Percentiles rank a stretch among this genome's conserved stretches.
Evolutionary conservation across 192 early-diverging fungal species (phyloP).

Genomic region (Rhizophagus prolifer): DNA sequence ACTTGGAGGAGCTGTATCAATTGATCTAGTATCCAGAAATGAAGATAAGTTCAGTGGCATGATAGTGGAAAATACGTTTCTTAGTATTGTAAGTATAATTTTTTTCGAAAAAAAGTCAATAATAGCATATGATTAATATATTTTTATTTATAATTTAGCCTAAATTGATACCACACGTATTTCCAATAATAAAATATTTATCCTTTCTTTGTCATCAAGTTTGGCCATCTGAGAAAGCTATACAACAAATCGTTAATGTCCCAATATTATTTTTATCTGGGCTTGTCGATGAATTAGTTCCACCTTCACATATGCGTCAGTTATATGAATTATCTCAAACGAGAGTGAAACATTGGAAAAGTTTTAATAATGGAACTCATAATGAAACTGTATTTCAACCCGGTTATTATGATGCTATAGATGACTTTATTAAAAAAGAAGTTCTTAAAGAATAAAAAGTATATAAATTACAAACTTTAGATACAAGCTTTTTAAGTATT

Average conservation of each 20-base stretch:
- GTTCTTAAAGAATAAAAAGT: neutral
- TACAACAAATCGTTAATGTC: conserved; percentile 60
- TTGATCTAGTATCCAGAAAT: conserved; percentile 79
- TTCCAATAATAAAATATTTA: conserved; percentile 72
- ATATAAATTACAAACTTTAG: neutral
- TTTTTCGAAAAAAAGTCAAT: neutral
- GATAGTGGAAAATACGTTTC: conserved; percentile 94
- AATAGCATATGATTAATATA: neutral
- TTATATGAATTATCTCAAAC: conserved; percentile 66
- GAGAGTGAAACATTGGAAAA: conserved; percentile 49
- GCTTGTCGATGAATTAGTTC: conserved; percentile 82
- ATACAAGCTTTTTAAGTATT: neutral
- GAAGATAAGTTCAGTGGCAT: conserved; percentile 75
- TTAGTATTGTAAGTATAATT: conserved; percentile 64
- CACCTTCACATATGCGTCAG: conserved; percentile 80
- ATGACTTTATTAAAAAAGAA: conserved; percentile 45
- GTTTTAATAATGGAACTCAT: conserved; percentile 84
- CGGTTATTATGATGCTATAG: conserved; percentile 81
- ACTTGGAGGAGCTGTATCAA: conserved; percentile 95
- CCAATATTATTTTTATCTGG: conserved; percentile 87
- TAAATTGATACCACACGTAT: conserved; percentile 81
- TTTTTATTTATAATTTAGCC: conserved; percentile 47
- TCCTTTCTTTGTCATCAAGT: conserved; percentile 85
- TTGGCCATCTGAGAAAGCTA: conserved; percentile 79
- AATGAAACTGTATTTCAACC: conserved; percentile 88